These are phyloP conservation scores for Pyrenophora tritici-repentis DNA, from an alignment of 2,329 filamentous ascomycete species.

Conservation along the genomic window DNA sequence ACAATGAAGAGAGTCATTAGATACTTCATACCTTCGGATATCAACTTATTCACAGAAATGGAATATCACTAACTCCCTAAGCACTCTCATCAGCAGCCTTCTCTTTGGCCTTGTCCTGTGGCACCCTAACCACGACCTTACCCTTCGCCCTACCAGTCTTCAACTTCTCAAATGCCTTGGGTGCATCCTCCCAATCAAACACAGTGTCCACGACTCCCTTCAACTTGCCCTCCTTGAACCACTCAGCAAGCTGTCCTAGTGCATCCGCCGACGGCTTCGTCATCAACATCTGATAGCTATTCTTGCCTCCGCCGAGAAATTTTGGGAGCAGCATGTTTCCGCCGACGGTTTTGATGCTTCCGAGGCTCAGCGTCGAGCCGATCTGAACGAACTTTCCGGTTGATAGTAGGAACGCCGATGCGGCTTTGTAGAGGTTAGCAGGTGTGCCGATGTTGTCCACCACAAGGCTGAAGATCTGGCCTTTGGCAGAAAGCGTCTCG, in stretches of 20 bases:
- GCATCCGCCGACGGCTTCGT: conserved; percentile 51
- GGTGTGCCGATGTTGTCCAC: conserved; percentile 64
- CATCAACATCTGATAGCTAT: conserved; percentile 49
- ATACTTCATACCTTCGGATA: too few relatives aligned
- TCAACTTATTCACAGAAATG: not conserved
- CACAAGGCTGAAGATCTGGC: conserved; percentile 57
- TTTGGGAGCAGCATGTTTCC: conserved; percentile 52
- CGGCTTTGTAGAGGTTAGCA: conserved; percentile 58
- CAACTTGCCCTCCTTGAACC: conserved; percentile 64
- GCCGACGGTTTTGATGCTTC: conserved; percentile 36
- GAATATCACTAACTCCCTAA: not conserved
- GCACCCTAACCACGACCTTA: conserved; percentile 59
- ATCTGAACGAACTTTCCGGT: conserved; percentile 55
- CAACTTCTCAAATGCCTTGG: conserved; percentile 63
- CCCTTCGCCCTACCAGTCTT: conserved; percentile 62
- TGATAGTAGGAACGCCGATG: conserved; percentile 57
- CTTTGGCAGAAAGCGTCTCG: conserved; percentile 53
- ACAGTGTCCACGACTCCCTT: conserved; percentile 61
- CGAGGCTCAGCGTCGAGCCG: conserved; percentile 18
- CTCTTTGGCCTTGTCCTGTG: conserved; percentile 28
- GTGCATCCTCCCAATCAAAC: conserved; percentile 61
- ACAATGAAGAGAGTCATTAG: too few relatives aligned
- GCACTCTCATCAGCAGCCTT: conserved; percentile 1
- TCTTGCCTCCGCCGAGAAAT: conserved; percentile 58
- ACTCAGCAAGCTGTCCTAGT: conserved; percentile 56